These are phyloP conservation scores for Yamadazyma ubonensis DNA, from an alignment of 805 yeast species.

Conservation along the genomic window DNA sequence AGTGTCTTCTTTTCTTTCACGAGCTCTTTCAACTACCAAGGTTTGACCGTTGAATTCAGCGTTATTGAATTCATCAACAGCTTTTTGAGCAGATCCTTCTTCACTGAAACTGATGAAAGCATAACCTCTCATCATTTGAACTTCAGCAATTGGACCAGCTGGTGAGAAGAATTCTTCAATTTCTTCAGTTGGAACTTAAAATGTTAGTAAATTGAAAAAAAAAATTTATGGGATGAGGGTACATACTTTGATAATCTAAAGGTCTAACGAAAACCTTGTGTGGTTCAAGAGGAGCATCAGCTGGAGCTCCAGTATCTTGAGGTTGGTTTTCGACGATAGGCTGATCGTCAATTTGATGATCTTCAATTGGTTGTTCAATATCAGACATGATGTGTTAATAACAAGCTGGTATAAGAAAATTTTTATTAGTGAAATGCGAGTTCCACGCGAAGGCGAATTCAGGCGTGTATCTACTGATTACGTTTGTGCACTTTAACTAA, in stretches of 20 bases:
- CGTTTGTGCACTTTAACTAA: not conserved
- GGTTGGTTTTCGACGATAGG: not conserved
- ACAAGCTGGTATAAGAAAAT: constrained; percentile 4
- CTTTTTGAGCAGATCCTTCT: constrained; percentile 51
- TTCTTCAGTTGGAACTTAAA: constrained; percentile 46
- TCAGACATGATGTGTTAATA: constrained; percentile 10
- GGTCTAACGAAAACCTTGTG: constrained; percentile 58
- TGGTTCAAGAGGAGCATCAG: constrained; percentile 18
- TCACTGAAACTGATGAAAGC: constrained; percentile 86
- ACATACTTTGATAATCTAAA: constrained; percentile 50
- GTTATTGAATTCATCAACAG: constrained; percentile 46
- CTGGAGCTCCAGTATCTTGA: constrained; percentile 1
- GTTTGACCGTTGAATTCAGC: constrained; percentile 50
- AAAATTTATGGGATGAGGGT: not conserved
- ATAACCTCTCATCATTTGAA: constrained; percentile 74
- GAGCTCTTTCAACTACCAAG: constrained; percentile 54
- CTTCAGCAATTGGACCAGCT: constrained; percentile 66
- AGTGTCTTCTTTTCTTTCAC: constrained; percentile 55
- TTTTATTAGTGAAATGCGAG: not conserved
- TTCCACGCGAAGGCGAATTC: constrained; percentile 3
- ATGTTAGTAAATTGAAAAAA: constrained; percentile 10
- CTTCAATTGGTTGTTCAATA: constrained; percentile 4
- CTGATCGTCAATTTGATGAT: constrained; percentile 7
- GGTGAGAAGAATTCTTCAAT: constrained; percentile 66
- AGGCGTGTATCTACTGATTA: not conserved